Conservation (phyloP, 1,284 basidiomycete genomes). For the Naganishia cerealis region DNA sequence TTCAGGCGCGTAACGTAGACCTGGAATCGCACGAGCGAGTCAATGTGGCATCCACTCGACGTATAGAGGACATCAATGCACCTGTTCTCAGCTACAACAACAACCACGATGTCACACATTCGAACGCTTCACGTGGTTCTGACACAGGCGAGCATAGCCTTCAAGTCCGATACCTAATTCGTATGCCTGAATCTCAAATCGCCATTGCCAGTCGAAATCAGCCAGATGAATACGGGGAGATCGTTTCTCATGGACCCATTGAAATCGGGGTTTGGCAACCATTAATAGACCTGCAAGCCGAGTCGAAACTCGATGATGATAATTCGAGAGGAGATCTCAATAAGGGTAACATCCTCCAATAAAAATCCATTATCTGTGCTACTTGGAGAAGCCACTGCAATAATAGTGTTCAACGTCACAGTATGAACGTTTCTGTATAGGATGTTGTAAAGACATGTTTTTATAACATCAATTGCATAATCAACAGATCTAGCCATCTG, state of each 20-base stretch:
- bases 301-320: background rate
- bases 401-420: background rate
- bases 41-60: background rate
- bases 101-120: background rate
- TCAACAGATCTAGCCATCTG: slow-evolving; percentile 28
- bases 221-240: slow-evolving; percentile 25
- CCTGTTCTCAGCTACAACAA: background rate
- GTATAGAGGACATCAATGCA: background rate
- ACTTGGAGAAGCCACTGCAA: background rate
- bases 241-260: slow-evolving; percentile 21
- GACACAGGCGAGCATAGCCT: background rate
- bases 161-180: slow-evolving; percentile 20
- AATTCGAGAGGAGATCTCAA: background rate
- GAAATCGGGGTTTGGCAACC: slow-evolving; percentile 25
- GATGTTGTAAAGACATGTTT: background rate
- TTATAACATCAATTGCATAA: slow-evolving; percentile 30
- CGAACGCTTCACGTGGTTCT: background rate
- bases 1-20: background rate
- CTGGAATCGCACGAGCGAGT: background rate
- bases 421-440: background rate
- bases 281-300: background rate
- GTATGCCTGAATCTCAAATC: slow-evolving; percentile 24
- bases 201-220: slow-evolving; percentile 14
- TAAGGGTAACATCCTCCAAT: background rate
- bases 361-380: background rate